Evolutionary conservation across 2,329 filamentous ascomycete genomes (phyloP).

Genomic region (Exophiala mesophila): DNA sequence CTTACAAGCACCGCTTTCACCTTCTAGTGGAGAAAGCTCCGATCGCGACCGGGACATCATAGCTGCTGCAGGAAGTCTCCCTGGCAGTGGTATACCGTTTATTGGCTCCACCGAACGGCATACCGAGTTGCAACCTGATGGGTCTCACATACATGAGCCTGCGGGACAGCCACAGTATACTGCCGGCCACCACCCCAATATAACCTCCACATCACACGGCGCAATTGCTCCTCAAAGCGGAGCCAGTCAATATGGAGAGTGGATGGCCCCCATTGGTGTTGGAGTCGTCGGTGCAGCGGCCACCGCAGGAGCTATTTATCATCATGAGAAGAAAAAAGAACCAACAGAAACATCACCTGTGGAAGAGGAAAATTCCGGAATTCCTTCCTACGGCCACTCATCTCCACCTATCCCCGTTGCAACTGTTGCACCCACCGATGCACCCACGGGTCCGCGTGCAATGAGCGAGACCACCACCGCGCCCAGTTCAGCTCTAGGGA

Average conservation of each 20-base stretch:
- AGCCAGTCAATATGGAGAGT: slow-evolving; percentile 46
- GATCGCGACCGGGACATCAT: slow-evolving; percentile 52
- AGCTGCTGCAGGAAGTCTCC: slow-evolving; percentile 54
- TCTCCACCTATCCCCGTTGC: slow-evolving; percentile 19
- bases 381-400: slow-evolving; percentile 19
- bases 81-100: slow-evolving; percentile 41
- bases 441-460: slow-evolving; percentile 20
- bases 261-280: slow-evolving; percentile 49
- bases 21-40: slow-evolving; percentile 76
- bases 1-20: slow-evolving; percentile 73
- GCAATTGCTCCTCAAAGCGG: slow-evolving; percentile 16
- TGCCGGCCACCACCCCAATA: slow-evolving; percentile 17
- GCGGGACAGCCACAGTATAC: slow-evolving; percentile 10
- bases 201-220: slow-evolving; percentile 18
- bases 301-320: slow-evolving; percentile 23
- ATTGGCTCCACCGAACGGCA: slow-evolving; percentile 14
- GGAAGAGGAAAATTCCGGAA: slow-evolving; percentile 11
- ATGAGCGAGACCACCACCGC: slow-evolving; percentile 23
- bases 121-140: slow-evolving; percentile 18
- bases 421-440: slow-evolving; percentile 19
- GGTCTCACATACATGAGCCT: slow-evolving; percentile 2
- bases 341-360: slow-evolving; percentile 7
- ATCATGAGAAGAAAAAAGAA: slow-evolving; percentile 18
- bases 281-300: slow-evolving; percentile 20
- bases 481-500: slow-evolving; percentile 16